Evolutionary conservation across 768 basidiomycete species (phyloP).

Genomic region (Suillus americanus): DNA sequence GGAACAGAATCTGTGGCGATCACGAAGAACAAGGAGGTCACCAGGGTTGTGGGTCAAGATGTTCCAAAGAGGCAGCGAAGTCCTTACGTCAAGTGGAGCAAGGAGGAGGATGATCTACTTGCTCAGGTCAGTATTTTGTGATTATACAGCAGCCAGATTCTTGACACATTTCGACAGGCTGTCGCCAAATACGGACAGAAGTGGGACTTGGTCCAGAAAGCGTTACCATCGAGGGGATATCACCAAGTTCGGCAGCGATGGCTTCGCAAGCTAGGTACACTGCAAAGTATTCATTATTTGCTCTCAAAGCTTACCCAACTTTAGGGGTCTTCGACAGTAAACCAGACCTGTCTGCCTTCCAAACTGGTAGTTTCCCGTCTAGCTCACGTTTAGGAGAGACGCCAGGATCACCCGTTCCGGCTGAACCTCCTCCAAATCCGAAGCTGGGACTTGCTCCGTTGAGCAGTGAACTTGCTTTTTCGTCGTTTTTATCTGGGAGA

Average conservation of each 20-base stretch:
- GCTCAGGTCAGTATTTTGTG: conserved; percentile 30
- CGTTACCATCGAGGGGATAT: conserved; percentile 39
- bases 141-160: neutral
- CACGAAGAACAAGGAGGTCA: conserved; percentile 21
- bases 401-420: conserved; percentile 4
- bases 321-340: conserved; percentile 38
- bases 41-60: conserved; percentile 32
- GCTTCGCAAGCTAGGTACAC: conserved; percentile 39
- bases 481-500: conserved; percentile 22
- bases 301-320: neutral
- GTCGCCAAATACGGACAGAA: conserved; percentile 40
- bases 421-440: conserved; percentile 33
- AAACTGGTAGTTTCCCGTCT: conserved; percentile 24
- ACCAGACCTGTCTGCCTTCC: conserved; percentile 33
- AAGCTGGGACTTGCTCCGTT: conserved; percentile 39
- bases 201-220: conserved; percentile 42
- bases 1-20: conserved; percentile 1
- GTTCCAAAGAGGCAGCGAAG: conserved; percentile 35
- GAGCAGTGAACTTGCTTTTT: conserved; percentile 34
- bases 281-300: neutral
- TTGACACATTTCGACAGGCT: conserved; percentile 25
- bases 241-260: conserved; percentile 46
- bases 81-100: conserved; percentile 44
- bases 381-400: conserved; percentile 11
- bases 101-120: conserved; percentile 41